Percentiles rank a stretch among this genome's conserved stretches.
Conservation (phyloP, 208 protist genomes). For the Angomonas ambiguus region DNA sequence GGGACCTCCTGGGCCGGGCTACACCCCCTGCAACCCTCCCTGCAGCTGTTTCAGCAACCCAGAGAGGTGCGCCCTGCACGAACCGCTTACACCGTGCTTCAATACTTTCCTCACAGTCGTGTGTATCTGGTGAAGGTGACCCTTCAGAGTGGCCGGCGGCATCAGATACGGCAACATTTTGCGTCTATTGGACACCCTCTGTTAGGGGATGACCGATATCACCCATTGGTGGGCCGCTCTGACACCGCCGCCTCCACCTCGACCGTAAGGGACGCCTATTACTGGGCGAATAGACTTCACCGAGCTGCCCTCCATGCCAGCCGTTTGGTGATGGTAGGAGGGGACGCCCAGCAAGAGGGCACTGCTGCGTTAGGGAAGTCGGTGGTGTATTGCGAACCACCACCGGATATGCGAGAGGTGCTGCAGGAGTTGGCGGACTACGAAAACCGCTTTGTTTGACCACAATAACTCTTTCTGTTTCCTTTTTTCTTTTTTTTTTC, state of each 20-base stretch:
- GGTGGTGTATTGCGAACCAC: constrained; percentile 48
- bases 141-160: constrained; percentile 56
- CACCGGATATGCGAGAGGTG: constrained; percentile 47
- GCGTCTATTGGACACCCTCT: constrained; percentile 56
- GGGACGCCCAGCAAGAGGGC: background rate
- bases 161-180: constrained; percentile 86
- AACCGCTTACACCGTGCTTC: constrained; percentile 61
- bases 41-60: background rate
- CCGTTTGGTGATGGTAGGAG: constrained; percentile 22
- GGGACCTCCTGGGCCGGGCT: constrained; percentile 9
- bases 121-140: constrained; percentile 63
- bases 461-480: background rate
- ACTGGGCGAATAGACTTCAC: constrained; percentile 14
- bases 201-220: constrained; percentile 60
- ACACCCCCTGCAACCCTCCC: background rate
- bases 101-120: constrained; percentile 42
- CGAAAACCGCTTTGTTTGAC: constrained; percentile 8
- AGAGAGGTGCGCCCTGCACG: constrained; percentile 42
- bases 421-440: constrained; percentile 25
- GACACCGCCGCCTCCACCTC: too few species aligned
- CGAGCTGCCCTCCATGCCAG: constrained; percentile 34
- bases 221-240: too few species aligned
- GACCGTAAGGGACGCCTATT: too few species aligned
- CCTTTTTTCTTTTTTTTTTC: too few species aligned
- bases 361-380: constrained; percentile 15